Base-by-base conservation (phyloP, 1,139 yeast genomes). In the Geotrichum cucujoidarum region DNA sequence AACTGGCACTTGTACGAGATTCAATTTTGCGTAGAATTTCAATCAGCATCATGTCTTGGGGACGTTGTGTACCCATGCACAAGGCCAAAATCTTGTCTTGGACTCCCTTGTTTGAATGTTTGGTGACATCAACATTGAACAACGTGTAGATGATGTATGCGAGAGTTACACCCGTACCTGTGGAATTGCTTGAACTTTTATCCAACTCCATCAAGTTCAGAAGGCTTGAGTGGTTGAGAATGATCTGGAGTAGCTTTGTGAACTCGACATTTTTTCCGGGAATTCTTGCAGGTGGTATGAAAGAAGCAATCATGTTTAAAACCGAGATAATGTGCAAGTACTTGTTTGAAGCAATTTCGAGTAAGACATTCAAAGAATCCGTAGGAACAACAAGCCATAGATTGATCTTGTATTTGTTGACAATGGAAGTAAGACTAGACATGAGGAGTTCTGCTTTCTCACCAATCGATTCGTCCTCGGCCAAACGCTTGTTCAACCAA, bases 11-110 rank as follows among this genome's bases (percentile, higher is more conserved):
- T 11, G 40, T 39, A 27, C 53, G 37, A 10, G 51, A 44, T 63
- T 90, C 97, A 34, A 87, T 69, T 10, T 64, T 62, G 47, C 72
- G 69, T 42, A 90, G 61, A 2, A 85, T 64, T 2, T 70, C 64
- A 51, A 84, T 77, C 29, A 90, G 61, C 1, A 88, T 55, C 45
- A 78, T 61, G 61, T 90, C 97, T 39, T 77, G 78, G 1, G 80
- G 69, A 14, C 76, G 64, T 3, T 72, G 68, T 0, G 90, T 74
- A 1, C 95, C 97, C 37, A 67, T 65, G 60, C 85, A 88, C 47
- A 76, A 70, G 3, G 61, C 57, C 11, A 84, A 58, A 1, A 85
- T 48, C 40, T 68, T 72, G 22, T 72, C 74, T 60, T 80, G 77
- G 17, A 81, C 61, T 0, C 67, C 59, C 11, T 57, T 54, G 4